Evolutionary conservation across 108 stramenopile species (phyloP), one percentile per base, ranked within the genome.

Genomic region (Discostella pseudostelligera): DNA sequence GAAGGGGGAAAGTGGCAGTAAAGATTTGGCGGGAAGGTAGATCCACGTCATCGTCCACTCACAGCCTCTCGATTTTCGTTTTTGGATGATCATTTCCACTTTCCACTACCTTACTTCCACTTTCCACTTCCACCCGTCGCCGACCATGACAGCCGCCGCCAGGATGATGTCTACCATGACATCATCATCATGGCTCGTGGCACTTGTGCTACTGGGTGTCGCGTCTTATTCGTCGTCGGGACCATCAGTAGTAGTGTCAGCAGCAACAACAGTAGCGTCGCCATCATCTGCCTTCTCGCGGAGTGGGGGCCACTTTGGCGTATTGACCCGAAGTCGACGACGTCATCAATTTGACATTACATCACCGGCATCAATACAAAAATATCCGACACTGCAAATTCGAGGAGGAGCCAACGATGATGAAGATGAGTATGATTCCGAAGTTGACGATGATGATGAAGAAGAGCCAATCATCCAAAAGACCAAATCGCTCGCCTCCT

Each of bases 361-460:
- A 32, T 56, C 29, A 56, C n/a, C 9, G n/a, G n/a, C n/a, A n/a
- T 16, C 55, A 17, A 56, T 56, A 66, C 20, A 44, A 17, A 21
- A 56, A 48, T 25, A 3, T 4, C 5, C 32, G 5, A 56, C 25
- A n/a, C 46, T 24, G 3, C 42, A 22, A 11, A 17, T 59, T 36
- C 58, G 77, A 26, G 77, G 72, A 10, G 76, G 76, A 14, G 80
- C 58, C 29, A 13, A 86, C 4, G 62, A 69, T 36, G 74, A 85
- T 21, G 60, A 67, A 0, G 65, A 67, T 37, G 85, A 86, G 39
- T 76, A 65, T 50, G 81, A 81, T 24, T 72, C 73, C 43, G 83
- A 84, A 36, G 72, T 77, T 26, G 84, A 87, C 17, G 84, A 86
- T 29, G 84, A 83, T 43, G 80, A 78, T 14, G n/a, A n/a, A n/a